These are phyloP conservation scores for Guyanaporus albipodus DNA, from an alignment of 768 basidiomycete species.

Conservation along the genomic window DNA sequence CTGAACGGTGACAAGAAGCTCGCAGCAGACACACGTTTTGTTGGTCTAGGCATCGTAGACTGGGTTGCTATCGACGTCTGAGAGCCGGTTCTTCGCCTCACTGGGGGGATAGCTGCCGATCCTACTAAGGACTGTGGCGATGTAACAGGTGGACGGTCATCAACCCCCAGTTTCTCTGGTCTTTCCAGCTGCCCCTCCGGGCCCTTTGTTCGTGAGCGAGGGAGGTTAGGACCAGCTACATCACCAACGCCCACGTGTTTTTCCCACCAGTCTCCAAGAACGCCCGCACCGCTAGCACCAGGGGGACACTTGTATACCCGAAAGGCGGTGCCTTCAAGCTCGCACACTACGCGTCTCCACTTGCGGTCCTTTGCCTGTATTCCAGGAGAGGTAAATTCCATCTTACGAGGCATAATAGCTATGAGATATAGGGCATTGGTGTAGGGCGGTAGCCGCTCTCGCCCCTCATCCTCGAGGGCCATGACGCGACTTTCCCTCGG, in stretches of 20 bases:
- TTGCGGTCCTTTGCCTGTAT: constrained; percentile 86
- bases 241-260: constrained; percentile 71
- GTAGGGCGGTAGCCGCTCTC: constrained; percentile 76
- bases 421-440: constrained; percentile 77
- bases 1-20: constrained; percentile 30
- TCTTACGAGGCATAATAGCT: constrained; percentile 82
- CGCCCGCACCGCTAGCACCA: constrained; percentile 42
- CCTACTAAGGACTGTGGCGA: background rate
- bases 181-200: constrained; percentile 24
- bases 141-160: constrained; percentile 5
- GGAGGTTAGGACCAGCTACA: constrained; percentile 32
- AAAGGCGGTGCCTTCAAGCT: constrained; percentile 90
- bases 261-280: constrained; percentile 76
- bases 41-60: constrained; percentile 11
- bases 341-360: constrained; percentile 85
- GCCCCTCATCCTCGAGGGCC: constrained; percentile 79
- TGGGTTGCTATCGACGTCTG: constrained; percentile 24
- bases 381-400: constrained; percentile 87
- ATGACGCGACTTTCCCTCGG: constrained; percentile 18
- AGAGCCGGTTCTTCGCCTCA: constrained; percentile 18
- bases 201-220: constrained; percentile 18
- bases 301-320: constrained; percentile 61
- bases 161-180: constrained; percentile 22
- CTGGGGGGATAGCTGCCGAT: constrained; percentile 6
- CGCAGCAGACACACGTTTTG: constrained; percentile 26